phyloP scores from a whole-genome alignment of 2,329 filamentous ascomycete species.

The Pseudogymnoascus sp. region DNA sequence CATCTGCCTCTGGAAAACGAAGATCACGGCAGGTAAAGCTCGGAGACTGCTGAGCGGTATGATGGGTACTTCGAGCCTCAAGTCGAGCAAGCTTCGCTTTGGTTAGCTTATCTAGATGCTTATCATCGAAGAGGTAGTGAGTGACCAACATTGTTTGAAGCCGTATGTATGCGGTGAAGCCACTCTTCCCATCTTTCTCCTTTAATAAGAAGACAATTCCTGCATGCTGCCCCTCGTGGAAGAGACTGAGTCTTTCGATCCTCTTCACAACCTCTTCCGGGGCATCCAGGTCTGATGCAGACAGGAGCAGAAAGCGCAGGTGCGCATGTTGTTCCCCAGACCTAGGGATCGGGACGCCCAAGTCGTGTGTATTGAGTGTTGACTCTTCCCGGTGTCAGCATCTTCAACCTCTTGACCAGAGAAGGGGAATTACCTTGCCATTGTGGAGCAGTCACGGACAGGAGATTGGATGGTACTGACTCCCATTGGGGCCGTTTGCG shows the following conservation, averaged over 20 bases:
- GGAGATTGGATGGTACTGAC: conserved; percentile 21
- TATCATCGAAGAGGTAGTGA: background rate
- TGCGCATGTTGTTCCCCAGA: conserved; percentile 8
- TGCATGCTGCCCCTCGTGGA: conserved; percentile 25
- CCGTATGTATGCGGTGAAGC: conserved; percentile 22
- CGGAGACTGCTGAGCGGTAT: conserved; percentile 22
- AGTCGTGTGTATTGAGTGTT: conserved; percentile 24
- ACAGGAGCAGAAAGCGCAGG: conserved; percentile 25
- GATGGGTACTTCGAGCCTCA: conserved; percentile 25
- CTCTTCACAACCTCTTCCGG: conserved; percentile 16
- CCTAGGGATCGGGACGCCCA: conserved; percentile 22
- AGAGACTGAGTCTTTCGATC: conserved; percentile 27
- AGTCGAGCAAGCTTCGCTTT: conserved; percentile 20
- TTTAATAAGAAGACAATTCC: conserved; percentile 28
- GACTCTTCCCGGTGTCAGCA: conserved; percentile 18
- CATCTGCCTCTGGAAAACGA: conserved; percentile 24
- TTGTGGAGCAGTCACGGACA: conserved; percentile 20
- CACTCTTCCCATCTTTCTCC: conserved; percentile 18
- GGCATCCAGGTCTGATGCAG: conserved; percentile 19
- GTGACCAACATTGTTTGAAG: conserved; percentile 25
- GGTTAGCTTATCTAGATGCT: conserved; percentile 11
- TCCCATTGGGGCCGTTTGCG: conserved; percentile 26
- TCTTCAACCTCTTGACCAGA: background rate
- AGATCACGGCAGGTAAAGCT: conserved; percentile 21
- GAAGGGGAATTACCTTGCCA: conserved; percentile 24